Percentiles rank a stretch among this genome's conserved stretches.
Evolutionary conservation across 768 basidiomycete genomes (phyloP).

Genomic region (Clavulina sp.): DNA sequence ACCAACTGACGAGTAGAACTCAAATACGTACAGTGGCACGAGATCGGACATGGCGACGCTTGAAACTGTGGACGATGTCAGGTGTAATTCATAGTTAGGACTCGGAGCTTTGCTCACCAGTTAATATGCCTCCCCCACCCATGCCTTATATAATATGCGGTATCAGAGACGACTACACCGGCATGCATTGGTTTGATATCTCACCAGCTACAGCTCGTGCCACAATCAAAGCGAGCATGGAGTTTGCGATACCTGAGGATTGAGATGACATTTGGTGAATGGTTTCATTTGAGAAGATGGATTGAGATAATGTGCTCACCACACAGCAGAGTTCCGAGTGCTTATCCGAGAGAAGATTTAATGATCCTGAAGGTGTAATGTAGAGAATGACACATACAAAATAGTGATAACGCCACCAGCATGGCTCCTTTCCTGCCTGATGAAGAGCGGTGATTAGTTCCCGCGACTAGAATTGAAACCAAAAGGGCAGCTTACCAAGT

Average conservation of each 20-base stretch:
- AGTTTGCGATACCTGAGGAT: slow-evolving; percentile 43
- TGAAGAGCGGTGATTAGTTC: slow-evolving; percentile 21
- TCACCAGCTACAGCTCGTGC: slow-evolving; percentile 78
- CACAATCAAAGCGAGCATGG: slow-evolving; percentile 65
- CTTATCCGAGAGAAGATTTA: slow-evolving; percentile 10
- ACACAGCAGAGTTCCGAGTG: too few species aligned
- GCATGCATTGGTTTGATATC: too few species aligned
- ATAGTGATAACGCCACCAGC: slow-evolving; percentile 65
- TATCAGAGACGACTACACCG: too few species aligned
- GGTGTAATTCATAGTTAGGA: background rate
- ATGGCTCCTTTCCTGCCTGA: slow-evolving; percentile 62
- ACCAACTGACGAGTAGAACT: background rate
- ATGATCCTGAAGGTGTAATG: slow-evolving; percentile 11
- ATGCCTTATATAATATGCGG: too few species aligned
- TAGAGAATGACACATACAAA: slow-evolving; percentile 36
- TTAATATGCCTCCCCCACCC: slow-evolving; percentile 46
- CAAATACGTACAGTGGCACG: slow-evolving; percentile 54
- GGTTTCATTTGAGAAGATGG: too few species aligned
- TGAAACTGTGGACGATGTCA: slow-evolving; percentile 33
- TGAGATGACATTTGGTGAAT: too few species aligned
- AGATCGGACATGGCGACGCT: slow-evolving; percentile 77
- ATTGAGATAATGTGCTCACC: too few species aligned
- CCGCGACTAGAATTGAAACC: slow-evolving; percentile 9
- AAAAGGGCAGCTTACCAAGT: slow-evolving; percentile 28
- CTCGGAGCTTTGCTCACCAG: too few species aligned